A percentile compares a stretch with the other conserved stretches of the same genome.
Evolutionary conservation across 1,284 basidiomycete genomes (phyloP).

Genomic region (Xerocomus tenax): DNA sequence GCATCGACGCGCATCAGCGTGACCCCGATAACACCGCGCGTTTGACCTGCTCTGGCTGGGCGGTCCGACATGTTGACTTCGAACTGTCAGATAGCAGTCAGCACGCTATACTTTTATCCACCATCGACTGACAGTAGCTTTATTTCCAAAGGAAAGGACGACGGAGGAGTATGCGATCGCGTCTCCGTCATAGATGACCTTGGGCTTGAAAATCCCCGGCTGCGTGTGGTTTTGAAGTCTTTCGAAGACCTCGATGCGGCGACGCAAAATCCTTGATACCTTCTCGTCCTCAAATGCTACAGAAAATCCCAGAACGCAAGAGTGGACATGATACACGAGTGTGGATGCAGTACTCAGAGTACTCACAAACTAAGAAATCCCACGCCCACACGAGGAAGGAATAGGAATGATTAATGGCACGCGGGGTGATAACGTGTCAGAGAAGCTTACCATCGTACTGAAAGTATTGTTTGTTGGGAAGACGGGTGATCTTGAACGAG

Average conservation of each 20-base stretch:
- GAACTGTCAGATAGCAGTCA: conserved; percentile 17
- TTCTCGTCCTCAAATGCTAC: conserved; percentile 18
- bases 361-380: conserved; percentile 24
- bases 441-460: conserved; percentile 35
- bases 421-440: conserved; percentile 1
- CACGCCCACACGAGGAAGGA: conserved; percentile 4
- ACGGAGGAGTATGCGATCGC: conserved; percentile 33
- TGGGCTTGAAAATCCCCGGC: conserved; percentile 26
- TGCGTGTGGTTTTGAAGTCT: conserved; percentile 28
- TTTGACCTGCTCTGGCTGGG: conserved; percentile 11
- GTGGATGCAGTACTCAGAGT: neutral
- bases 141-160: conserved; percentile 25
- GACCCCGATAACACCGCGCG: conserved; percentile 16
- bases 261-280: conserved; percentile 5
- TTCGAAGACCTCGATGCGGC: conserved; percentile 30
- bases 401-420: conserved; percentile 1
- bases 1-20: conserved; percentile 27
- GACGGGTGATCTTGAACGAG: conserved; percentile 24
- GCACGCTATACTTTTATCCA: neutral
- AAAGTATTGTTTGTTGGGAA: conserved; percentile 27
- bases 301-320: neutral
- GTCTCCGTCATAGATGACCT: conserved; percentile 34
- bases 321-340: conserved; percentile 9
- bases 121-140: conserved; percentile 12
- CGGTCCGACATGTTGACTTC: conserved; percentile 29